Evolutionary conservation across 2,329 filamentous ascomycete genomes (phyloP).

Genomic region (Cadophora luteo-olivacea): DNA sequence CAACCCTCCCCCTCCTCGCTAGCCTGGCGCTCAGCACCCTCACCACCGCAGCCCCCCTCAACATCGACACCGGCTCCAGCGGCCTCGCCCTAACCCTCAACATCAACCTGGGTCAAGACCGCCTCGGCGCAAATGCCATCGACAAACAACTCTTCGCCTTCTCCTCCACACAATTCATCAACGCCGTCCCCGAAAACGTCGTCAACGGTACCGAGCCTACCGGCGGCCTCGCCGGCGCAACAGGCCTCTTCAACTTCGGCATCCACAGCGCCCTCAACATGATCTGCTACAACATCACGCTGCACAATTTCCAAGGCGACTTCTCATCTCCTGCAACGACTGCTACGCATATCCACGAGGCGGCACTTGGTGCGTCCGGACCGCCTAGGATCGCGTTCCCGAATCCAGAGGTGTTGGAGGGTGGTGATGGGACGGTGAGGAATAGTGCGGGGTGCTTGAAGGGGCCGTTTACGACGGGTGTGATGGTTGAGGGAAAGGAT

Average conservation of each 20-base stretch:
- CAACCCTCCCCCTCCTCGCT: constrained; percentile 3
- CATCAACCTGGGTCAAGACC: constrained; percentile 11
- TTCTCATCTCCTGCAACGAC: constrained; percentile 22
- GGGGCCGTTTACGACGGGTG: constrained; percentile 22
- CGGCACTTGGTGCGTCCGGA: constrained; percentile 14
- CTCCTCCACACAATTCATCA: constrained; percentile 14
- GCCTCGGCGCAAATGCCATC: not conserved
- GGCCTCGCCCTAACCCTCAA: constrained; percentile 13
- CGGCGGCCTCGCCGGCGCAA: constrained; percentile 17
- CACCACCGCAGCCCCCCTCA: not conserved
- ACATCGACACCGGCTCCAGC: not conserved
- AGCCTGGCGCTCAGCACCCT: constrained; percentile 20
- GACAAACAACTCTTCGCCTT: constrained; percentile 15
- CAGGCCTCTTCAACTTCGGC: constrained; percentile 21
- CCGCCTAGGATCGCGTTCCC: constrained; percentile 25
- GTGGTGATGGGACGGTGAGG: constrained; percentile 12
- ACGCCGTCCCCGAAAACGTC: constrained; percentile 9
- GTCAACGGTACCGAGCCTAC: constrained; percentile 17
- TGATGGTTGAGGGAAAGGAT: constrained; percentile 20
- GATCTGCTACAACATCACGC: constrained; percentile 26
- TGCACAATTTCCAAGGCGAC: constrained; percentile 21
- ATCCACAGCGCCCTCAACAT: constrained; percentile 20
- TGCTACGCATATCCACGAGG: constrained; percentile 26
- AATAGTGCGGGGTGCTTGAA: constrained; percentile 23
- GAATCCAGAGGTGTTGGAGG: constrained; percentile 10